These are phyloP conservation scores for Diaporthe humulicola DNA, from an alignment of 2,329 filamentous ascomycete genomes.

Conservation along the genomic window DNA sequence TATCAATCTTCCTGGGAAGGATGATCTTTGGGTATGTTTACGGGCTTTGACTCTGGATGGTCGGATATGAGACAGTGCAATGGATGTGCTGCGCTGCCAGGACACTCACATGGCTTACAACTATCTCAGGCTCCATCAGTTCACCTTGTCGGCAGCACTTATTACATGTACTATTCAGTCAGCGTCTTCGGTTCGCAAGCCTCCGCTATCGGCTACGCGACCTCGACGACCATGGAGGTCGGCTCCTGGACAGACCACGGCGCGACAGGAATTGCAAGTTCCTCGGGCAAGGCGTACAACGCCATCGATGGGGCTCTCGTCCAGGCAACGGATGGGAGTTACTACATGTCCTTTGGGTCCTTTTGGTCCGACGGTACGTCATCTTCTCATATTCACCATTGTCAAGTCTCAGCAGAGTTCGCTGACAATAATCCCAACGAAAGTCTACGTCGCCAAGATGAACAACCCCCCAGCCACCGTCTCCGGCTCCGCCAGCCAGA, in stretches of 20 bases:
- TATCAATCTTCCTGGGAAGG: conserved; percentile 55
- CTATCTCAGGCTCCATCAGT: conserved; percentile 72
- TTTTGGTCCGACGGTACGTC: conserved; percentile 66
- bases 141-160: conserved; percentile 65
- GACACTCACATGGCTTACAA: no score
- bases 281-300: conserved; percentile 58
- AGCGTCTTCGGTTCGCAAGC: conserved; percentile 71
- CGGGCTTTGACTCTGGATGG: background rate
- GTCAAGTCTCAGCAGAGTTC: background rate
- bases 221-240: conserved; percentile 44
- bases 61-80: no score
- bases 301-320: conserved; percentile 67
- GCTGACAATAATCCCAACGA: background rate
- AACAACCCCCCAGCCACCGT: conserved; percentile 48
- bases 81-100: no score
- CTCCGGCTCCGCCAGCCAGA: conserved; percentile 52
- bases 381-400: no score
- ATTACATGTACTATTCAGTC: conserved; percentile 79
- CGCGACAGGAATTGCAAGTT: conserved; percentile 58
- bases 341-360: conserved; percentile 68
- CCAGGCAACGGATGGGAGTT: conserved; percentile 48
- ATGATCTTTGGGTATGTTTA: conserved; percentile 57
- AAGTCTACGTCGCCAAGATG: conserved; percentile 66
- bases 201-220: conserved; percentile 71
- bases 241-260: conserved; percentile 69